Base-by-base conservation (phyloP, 148 eudicot species). In the Persicaria maculosa region DNA sequence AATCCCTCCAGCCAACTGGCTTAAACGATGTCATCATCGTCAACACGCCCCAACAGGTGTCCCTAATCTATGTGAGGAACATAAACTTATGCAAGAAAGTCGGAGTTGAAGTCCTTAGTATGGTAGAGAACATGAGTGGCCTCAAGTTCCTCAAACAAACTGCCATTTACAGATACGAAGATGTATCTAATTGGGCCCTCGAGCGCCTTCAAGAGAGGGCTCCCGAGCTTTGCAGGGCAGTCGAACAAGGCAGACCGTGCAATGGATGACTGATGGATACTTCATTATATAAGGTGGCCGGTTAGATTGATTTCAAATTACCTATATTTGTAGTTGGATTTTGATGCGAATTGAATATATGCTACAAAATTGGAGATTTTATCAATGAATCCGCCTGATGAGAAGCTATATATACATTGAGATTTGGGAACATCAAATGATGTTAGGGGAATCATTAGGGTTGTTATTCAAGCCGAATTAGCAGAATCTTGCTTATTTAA, bases 101-200 rank as follows among this genome's bases (percentile, higher is more conserved):
- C 5, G 95, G 93, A 6, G 54, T 92, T 44, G 62, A 81, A 47
- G 93, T 92, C 58, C 86, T 92, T 16, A 95, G 97, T 22, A 91
- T 92, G 7, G 97, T 92, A 1, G 97, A 88, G 83, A 92, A 92
- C 80, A 92, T 92, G 96, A 92, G 97, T 50, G 96, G 97, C 59
- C 73, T 88, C 55, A 87, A 77, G 73, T 92, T 90, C 69, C 19
- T 80, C 84, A 85, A 77, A 45, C 77, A 68, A 46, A 73, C 81
- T 20, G 86, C 73, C n/a, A 75, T 75, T 0, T 93, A 86, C 46
- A 86, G 85, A 75, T 79, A 83, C 1, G 82, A 44, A 9, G 93
- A 90, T 61, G 86, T 85, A 62, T 88, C 97, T 0, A 87, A 90
- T 68, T 87, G 87, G 91, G 89, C 83, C 53, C 44, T 85, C 45